phyloP scores from a whole-genome alignment of 2,329 filamentous ascomycete species.

The Geosmithia putterillii region DNA sequence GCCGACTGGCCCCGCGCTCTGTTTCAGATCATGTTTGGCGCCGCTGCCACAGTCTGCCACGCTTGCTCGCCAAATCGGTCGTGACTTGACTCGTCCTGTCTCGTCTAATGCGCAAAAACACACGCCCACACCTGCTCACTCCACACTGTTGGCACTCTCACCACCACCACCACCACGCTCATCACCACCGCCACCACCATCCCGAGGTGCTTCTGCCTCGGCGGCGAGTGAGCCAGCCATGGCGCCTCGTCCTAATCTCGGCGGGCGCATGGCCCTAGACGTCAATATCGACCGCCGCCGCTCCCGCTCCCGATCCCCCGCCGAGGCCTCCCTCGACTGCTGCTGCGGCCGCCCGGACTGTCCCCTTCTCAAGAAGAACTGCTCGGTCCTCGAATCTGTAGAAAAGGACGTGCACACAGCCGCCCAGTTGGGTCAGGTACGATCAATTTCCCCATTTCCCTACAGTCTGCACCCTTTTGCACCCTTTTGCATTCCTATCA shows the following conservation, averaged over 20 bases:
- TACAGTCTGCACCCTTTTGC: no score
- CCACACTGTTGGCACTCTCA: neutral
- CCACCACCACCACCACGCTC: neutral
- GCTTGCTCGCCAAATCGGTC: neutral
- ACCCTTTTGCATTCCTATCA: slow-evolving; percentile 4
- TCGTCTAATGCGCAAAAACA: neutral
- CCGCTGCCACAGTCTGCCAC: neutral
- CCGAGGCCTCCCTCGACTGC: slow-evolving; percentile 41
- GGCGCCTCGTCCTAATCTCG: neutral
- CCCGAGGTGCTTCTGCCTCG: no score
- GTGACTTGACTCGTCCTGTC: neutral
- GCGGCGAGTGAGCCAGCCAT: neutral
- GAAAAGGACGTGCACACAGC: slow-evolving; percentile 83
- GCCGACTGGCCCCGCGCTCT: neutral
- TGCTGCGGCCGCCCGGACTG: slow-evolving; percentile 80
- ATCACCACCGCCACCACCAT: neutral
- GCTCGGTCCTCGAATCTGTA: slow-evolving; percentile 61
- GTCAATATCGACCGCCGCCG: slow-evolving; percentile 10
- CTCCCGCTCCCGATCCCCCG: slow-evolving; percentile 7
- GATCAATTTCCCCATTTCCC: neutral
- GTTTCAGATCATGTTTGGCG: slow-evolving; percentile 1
- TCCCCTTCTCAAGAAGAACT: slow-evolving; percentile 70
- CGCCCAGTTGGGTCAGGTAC: slow-evolving; percentile 82
- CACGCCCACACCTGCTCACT: no score
- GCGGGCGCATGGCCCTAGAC: neutral